Percentiles rank a stretch among this genome's conserved stretches.
These are phyloP conservation scores for Lepidium aucheri DNA, from an alignment of 345 rosid species.

Conservation along the genomic window DNA sequence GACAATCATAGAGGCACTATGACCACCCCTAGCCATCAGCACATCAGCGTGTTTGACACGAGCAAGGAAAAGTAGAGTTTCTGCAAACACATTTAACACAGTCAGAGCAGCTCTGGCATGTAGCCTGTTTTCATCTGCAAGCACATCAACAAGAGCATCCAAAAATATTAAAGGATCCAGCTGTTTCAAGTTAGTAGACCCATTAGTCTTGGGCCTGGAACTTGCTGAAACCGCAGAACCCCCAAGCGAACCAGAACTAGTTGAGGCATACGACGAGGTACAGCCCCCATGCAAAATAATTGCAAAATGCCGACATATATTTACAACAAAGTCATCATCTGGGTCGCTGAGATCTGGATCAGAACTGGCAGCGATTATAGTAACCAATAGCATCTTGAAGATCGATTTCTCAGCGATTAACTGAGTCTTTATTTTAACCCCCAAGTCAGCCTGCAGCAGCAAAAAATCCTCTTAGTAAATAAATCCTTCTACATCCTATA, in stretches of 20 bases:
- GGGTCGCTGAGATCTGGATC: constrained; percentile 69
- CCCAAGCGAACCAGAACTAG: constrained; percentile 35
- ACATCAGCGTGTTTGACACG: constrained; percentile 76
- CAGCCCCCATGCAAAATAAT: constrained; percentile 69
- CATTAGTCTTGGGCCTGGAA: constrained; percentile 52
- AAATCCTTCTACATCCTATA: background rate
- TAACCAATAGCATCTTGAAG: constrained; percentile 76
- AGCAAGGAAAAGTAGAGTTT: constrained; percentile 83
- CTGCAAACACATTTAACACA: constrained; percentile 80
- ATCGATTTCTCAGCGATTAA: constrained; percentile 96
- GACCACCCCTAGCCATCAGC: constrained; percentile 73
- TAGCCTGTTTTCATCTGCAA: constrained; percentile 78
- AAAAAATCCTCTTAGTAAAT: background rate
- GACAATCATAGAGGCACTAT: constrained; percentile 83
- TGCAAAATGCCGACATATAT: constrained; percentile 91
- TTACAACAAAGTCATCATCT: constrained; percentile 71
- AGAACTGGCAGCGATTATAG: constrained; percentile 73
- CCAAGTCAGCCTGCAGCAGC: constrained; percentile 76
- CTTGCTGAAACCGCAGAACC: constrained; percentile 48
- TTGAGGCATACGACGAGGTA: constrained; percentile 42
- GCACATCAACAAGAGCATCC: constrained; percentile 93
- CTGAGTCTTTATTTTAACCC: constrained; percentile 97
- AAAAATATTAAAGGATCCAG: constrained; percentile 82
- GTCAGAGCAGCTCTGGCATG: constrained; percentile 85
- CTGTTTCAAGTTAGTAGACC: constrained; percentile 57